A percentile compares a stretch with the other conserved stretches of the same genome.
phyloP scores from a whole-genome alignment of 2,329 filamentous ascomycete species.

The Exophiala xenobiotica region DNA sequence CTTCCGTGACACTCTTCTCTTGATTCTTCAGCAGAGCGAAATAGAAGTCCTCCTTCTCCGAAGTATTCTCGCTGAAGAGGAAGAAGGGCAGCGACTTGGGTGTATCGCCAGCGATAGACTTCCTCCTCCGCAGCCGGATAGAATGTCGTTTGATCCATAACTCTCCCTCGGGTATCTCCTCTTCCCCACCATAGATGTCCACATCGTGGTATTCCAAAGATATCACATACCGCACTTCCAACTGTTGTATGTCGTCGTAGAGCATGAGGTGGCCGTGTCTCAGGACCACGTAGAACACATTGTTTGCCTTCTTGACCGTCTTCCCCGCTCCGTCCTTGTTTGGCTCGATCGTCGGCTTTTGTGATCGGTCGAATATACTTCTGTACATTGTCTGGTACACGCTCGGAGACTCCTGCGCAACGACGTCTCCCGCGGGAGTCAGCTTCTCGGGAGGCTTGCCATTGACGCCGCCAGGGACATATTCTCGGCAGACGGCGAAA shows the following conservation, averaged over 20 bases:
- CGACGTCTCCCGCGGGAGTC: slow-evolving; percentile 74
- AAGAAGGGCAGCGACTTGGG: slow-evolving; percentile 79
- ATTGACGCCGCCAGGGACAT: slow-evolving; percentile 86
- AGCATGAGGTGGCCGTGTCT: slow-evolving; percentile 95
- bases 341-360: slow-evolving; percentile 54
- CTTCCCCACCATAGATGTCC: slow-evolving; percentile 78
- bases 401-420: slow-evolving; percentile 79
- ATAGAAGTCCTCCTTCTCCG: slow-evolving; percentile 98
- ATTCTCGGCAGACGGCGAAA: slow-evolving; percentile 93
- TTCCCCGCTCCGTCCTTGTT: slow-evolving; percentile 44
- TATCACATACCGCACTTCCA: slow-evolving; percentile 94
- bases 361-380: slow-evolving; percentile 86
- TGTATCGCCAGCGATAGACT: slow-evolving; percentile 52
- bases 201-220: slow-evolving; percentile 85
- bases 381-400: slow-evolving; percentile 99
- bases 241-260: slow-evolving; percentile 91
- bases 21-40: slow-evolving; percentile 86
- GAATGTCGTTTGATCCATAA: slow-evolving; percentile 95
- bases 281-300: slow-evolving; percentile 89
- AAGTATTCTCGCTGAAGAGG: slow-evolving; percentile 91
- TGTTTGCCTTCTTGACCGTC: slow-evolving; percentile 63
- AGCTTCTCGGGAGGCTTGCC: slow-evolving; percentile 86
- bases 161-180: slow-evolving; percentile 81
- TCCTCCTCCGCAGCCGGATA: slow-evolving; percentile 71
- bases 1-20: slow-evolving; percentile 60